Conservation (phyloP, 371 early-diverging fungal genomes). For the Circinella umbellata region DNA sequence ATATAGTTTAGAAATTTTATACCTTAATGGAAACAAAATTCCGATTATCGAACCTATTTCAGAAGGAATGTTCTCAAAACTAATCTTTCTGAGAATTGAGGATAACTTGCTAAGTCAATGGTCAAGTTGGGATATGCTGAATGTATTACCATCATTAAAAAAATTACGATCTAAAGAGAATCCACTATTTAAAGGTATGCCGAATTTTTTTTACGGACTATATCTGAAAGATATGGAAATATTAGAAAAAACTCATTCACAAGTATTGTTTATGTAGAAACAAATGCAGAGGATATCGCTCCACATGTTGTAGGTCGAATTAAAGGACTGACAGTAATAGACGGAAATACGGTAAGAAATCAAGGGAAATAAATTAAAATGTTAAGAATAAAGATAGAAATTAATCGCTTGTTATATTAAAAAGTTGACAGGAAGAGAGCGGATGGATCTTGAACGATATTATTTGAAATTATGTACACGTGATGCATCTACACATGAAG, state of each 20-base stretch:
- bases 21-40: conserved; percentile 56
- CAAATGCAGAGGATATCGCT: conserved; percentile 26
- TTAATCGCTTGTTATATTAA: not conserved
- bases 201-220: not conserved
- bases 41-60: conserved; percentile 16
- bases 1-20: conserved; percentile 45
- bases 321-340: conserved; percentile 25
- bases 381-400: not conserved
- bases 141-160: conserved; percentile 38
- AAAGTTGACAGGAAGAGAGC: conserved; percentile 53
- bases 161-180: conserved; percentile 56
- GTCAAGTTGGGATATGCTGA: conserved; percentile 51
- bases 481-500: conserved; percentile 41
- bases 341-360: conserved; percentile 48
- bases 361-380: not conserved
- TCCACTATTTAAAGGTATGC: conserved; percentile 48
- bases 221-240: no score
- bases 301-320: conserved; percentile 47
- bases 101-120: conserved; percentile 46
- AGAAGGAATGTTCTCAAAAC: conserved; percentile 25
- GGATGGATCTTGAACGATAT: conserved; percentile 77
- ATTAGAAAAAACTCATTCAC: no score
- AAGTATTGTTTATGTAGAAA: conserved; percentile 8
- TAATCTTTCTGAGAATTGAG: conserved; percentile 50
- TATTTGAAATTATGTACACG: conserved; percentile 62